Evolutionary conservation across 2,329 filamentous ascomycete genomes (phyloP), one percentile per base, ranked within the genome.

Genomic region (Fusarium nodosum): DNA sequence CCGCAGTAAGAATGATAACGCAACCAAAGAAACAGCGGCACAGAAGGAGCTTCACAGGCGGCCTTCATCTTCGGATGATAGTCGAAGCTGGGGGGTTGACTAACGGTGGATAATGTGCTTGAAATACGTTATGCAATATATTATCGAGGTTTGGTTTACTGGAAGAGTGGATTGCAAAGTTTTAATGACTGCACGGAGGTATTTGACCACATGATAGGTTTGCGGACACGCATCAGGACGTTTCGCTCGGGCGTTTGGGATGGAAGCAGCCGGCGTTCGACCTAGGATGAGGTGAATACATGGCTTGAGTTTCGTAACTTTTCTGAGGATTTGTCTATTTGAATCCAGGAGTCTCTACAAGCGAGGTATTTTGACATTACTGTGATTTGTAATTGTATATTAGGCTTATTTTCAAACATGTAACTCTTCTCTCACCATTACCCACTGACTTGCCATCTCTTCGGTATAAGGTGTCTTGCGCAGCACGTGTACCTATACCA

Each of bases 1-100:
- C 24, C 66, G 65, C 54, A 56, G 48, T 44, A 60, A 48, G 36
- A 34, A 45, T 28, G 36, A 33, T 20, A 51, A 42, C n/a, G 15
- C 31, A 8, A 48, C 41, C 33, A 42, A 58, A 18, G 48, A 51
- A 38, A 47, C 33, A 11, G 36, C 18, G 10, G 36, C 54, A 41
- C 57, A 67, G 15, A 56, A 51, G 13, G 34, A 34, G 16, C 28
- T 50, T 38, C 47, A n/a, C 12, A 72, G 72, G 33, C 63, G 54
- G 22, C 58, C 66, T 16, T 68, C 65, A 42, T 61, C 70, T 4
- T 73, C 70, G 28, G 73, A 75, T 20, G 72, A 73, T 38, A 74
- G 72, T 46, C 68, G 72, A 51, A 75, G 60, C 36, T 75, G 68
- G 72, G 70, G 72, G 0, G 73, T 75, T 31, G 73, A 75, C 41